Evolutionary conservation across 1,139 yeast species (phyloP).

Genomic region (Geotrichum candidum): DNA sequence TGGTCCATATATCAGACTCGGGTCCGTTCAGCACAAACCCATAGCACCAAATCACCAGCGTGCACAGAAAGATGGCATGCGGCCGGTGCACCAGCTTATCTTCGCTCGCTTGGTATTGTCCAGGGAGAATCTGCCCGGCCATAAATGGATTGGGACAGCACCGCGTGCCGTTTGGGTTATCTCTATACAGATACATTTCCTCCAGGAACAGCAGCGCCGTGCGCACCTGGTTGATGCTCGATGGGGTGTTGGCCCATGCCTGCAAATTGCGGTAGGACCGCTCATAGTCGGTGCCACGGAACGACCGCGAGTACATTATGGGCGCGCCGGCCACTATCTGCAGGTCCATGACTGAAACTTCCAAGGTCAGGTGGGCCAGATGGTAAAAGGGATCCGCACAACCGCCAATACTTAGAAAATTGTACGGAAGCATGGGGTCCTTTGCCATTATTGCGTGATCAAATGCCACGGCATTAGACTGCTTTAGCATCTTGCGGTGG

Average conservation of each 20-base stretch:
- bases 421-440: conserved; percentile 14
- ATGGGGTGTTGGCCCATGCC: conserved; percentile 7
- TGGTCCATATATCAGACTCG: conserved; percentile 36
- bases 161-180: neutral
- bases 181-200: conserved; percentile 25
- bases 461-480: conserved; percentile 21
- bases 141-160: conserved; percentile 15
- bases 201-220: conserved; percentile 28
- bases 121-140: conserved; percentile 27
- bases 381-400: conserved; percentile 42
- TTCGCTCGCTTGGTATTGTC: conserved; percentile 41
- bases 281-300: conserved; percentile 38
- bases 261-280: neutral
- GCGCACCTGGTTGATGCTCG: conserved; percentile 16
- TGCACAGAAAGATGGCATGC: conserved; percentile 48
- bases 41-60: conserved; percentile 55
- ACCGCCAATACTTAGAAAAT: conserved; percentile 21
- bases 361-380: conserved; percentile 64
- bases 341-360: conserved; percentile 69
- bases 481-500: conserved; percentile 6
- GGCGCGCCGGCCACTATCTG: conserved; percentile 80
- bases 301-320: conserved; percentile 43
- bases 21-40: conserved; percentile 51
- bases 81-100: conserved; percentile 55
- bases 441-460: conserved; percentile 14